These are phyloP conservation scores for Penicillium italicum DNA, from an alignment of 2,329 filamentous ascomycete species.

Conservation along the genomic window DNA sequence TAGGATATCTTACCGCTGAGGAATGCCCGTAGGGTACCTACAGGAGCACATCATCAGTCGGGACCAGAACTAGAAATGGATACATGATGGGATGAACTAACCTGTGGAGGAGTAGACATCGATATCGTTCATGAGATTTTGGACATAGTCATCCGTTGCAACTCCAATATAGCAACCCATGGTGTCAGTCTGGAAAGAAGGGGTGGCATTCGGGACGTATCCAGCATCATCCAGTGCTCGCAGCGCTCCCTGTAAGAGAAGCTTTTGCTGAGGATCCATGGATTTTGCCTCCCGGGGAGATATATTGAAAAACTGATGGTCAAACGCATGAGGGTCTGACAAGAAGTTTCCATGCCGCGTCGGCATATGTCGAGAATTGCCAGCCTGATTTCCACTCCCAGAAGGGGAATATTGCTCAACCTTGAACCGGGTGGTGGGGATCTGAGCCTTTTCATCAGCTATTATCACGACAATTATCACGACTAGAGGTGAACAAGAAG, in stretches of 20 bases:
- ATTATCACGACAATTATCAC: too few relatives aligned
- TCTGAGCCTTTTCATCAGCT: too few relatives aligned
- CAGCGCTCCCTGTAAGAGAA: not conserved
- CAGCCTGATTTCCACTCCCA: too few relatives aligned
- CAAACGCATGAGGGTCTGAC: too few relatives aligned
- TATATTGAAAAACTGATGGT: not conserved
- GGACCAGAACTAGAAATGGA: too few relatives aligned
- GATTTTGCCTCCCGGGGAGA: not conserved
- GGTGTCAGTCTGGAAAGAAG: not conserved
- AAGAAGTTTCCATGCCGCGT: too few relatives aligned
- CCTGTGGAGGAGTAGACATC: not conserved
- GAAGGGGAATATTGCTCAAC: too few relatives aligned
- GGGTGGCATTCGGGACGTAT: not conserved
- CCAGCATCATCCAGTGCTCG: not conserved
- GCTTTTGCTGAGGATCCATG: not conserved
- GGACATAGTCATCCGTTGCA: not conserved
- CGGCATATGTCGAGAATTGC: too few relatives aligned
- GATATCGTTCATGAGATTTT: not conserved
- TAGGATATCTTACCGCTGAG: not conserved
- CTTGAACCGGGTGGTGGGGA: too few relatives aligned
- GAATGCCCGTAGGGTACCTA: not conserved
- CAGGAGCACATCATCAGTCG: too few relatives aligned
- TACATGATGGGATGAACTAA: too few relatives aligned
- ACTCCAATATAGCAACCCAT: not conserved
- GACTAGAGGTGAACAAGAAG: too few relatives aligned